phyloP scores from a whole-genome alignment of 495 filamentous ascomycete species.

The Glonium stellatum region DNA sequence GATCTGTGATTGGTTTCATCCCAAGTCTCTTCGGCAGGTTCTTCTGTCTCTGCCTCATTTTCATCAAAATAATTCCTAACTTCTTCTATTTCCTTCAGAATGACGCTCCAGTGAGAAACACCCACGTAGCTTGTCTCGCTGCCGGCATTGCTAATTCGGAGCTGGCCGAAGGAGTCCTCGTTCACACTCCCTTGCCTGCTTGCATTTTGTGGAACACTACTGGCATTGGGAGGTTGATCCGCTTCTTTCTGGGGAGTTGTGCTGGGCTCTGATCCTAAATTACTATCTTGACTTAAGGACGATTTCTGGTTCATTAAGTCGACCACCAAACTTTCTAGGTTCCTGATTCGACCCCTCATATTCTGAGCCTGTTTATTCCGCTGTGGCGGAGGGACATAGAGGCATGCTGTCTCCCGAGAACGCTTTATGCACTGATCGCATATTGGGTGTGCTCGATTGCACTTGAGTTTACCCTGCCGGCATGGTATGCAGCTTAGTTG shows the following conservation, averaged over 20 bases:
- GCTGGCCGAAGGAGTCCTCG: slow-evolving; percentile 74
- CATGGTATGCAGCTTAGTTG: slow-evolving; percentile 36
- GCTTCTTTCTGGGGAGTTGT: no score
- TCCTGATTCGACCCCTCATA: slow-evolving; percentile 36
- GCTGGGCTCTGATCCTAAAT: slow-evolving; percentile 3
- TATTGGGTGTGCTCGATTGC: slow-evolving; percentile 33
- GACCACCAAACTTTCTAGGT: slow-evolving; percentile 31
- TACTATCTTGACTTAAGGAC: background rate
- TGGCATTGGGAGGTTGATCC: no score
- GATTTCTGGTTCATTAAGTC: slow-evolving; percentile 24
- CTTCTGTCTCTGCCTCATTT: slow-evolving; percentile 8
- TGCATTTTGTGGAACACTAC: slow-evolving; percentile 36
- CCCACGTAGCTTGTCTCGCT: slow-evolving; percentile 76
- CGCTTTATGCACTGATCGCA: slow-evolving; percentile 39
- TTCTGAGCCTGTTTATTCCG: slow-evolving; percentile 34
- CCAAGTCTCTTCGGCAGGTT: slow-evolving; percentile 10
- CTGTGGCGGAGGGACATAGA: slow-evolving; percentile 32
- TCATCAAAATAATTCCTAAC: slow-evolving; percentile 26
- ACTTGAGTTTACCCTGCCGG: slow-evolving; percentile 36
- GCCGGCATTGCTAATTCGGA: slow-evolving; percentile 65
- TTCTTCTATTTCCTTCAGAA: slow-evolving; percentile 66
- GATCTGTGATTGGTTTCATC: slow-evolving; percentile 15
- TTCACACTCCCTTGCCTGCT: slow-evolving; percentile 69
- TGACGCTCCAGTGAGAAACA: slow-evolving; percentile 82
- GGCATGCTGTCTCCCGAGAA: slow-evolving; percentile 26